Evolutionary conservation across 2,329 filamentous ascomycete species (phyloP).

Genomic region (Alternaria atra): DNA sequence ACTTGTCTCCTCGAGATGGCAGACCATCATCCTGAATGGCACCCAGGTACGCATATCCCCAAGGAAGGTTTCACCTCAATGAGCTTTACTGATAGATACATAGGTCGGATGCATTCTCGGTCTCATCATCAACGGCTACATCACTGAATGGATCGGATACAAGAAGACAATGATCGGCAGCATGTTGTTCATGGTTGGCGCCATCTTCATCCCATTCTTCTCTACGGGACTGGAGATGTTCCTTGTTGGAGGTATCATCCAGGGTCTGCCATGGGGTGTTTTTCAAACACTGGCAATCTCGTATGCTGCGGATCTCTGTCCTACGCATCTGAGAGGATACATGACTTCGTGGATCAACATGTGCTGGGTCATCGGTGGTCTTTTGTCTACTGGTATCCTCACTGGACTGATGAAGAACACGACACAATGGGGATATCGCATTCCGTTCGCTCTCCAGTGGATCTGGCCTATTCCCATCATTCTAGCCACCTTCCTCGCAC

Average conservation of each 20-base stretch:
- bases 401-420: constrained; percentile 69
- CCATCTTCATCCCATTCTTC: constrained; percentile 42
- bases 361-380: constrained; percentile 73
- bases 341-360: constrained; percentile 72
- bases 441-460: constrained; percentile 74
- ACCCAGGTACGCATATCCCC: constrained; percentile 42
- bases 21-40: constrained; percentile 55
- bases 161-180: constrained; percentile 39
- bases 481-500: constrained; percentile 70
- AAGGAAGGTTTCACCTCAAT: not conserved
- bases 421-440: constrained; percentile 72
- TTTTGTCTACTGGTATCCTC: constrained; percentile 74
- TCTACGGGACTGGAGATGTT: constrained; percentile 61
- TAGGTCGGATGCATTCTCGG: constrained; percentile 54
- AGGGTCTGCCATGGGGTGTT: constrained; percentile 54
- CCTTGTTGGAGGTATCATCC: constrained; percentile 64
- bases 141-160: constrained; percentile 54
- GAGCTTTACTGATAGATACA: constrained; percentile 16
- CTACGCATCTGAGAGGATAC: constrained; percentile 67
- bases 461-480: constrained; percentile 76
- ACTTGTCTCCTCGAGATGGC: constrained; percentile 54
- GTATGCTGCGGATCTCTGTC: constrained; percentile 64
- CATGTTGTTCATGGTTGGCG: constrained; percentile 33
- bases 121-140: constrained; percentile 54
- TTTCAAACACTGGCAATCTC: constrained; percentile 48